phyloP scores from a whole-genome alignment of 495 filamentous ascomycete genomes.

The Hamigera avellanea region DNA sequence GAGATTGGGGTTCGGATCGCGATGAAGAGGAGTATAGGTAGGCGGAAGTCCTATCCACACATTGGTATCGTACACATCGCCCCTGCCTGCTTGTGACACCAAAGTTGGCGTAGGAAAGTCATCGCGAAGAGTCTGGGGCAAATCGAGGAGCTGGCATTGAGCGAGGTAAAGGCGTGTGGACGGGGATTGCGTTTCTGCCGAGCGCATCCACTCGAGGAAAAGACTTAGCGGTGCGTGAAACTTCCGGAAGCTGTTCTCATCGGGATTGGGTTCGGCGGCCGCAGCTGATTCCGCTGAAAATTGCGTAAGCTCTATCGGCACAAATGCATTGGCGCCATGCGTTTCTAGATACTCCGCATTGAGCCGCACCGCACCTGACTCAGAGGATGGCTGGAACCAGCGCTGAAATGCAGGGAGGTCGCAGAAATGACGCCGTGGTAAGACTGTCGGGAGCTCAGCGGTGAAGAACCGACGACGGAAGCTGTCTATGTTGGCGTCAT shows the following conservation, averaged over 20 bases:
- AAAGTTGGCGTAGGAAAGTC: slow-evolving; percentile 61
- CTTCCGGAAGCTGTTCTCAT: slow-evolving; percentile 33
- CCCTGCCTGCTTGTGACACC: slow-evolving; percentile 46
- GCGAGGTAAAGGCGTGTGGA: slow-evolving; percentile 61
- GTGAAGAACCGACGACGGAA: slow-evolving; percentile 39
- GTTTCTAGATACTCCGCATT: slow-evolving; percentile 37
- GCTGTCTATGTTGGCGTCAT: slow-evolving; percentile 20
- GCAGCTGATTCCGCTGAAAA: not conserved
- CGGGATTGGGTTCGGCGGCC: not conserved
- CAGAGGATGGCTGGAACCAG: slow-evolving; percentile 35
- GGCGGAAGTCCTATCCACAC: slow-evolving; percentile 81
- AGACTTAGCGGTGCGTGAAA: slow-evolving; percentile 44
- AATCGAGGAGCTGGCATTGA: slow-evolving; percentile 56
- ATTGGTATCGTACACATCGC: slow-evolving; percentile 75
- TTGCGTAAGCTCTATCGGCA: slow-evolving; percentile 48
- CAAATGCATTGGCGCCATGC: slow-evolving; percentile 35
- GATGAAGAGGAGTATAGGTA: slow-evolving; percentile 81
- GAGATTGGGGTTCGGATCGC: slow-evolving; percentile 88
- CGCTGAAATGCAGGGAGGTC: slow-evolving; percentile 37
- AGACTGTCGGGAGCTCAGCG: slow-evolving; percentile 32
- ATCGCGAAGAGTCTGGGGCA: slow-evolving; percentile 46
- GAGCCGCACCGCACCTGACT: slow-evolving; percentile 11
- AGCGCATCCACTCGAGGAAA: slow-evolving; percentile 43
- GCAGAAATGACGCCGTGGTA: slow-evolving; percentile 33
- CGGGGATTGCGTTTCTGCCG: slow-evolving; percentile 17